These are phyloP conservation scores for Neurospora sp. DNA, from an alignment of 495 filamentous ascomycete genomes.

Conservation along the genomic window DNA sequence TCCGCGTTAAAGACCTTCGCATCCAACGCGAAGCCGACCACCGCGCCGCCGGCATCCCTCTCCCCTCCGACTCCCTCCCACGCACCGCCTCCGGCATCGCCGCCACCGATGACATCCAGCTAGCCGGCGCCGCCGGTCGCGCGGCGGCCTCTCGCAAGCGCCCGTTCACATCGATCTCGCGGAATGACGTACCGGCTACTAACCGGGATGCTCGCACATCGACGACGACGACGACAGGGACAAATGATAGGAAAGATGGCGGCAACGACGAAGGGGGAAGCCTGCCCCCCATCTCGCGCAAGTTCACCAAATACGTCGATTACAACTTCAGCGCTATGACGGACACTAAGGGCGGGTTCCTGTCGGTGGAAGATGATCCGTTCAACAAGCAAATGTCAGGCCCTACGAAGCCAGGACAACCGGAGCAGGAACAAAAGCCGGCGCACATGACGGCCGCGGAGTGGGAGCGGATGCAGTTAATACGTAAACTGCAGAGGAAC, in stretches of 20 bases:
- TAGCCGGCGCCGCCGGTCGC: slow-evolving; percentile 25
- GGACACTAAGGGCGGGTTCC: slow-evolving; percentile 92
- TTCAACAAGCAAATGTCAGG: slow-evolving; percentile 67
- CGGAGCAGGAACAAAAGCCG: slow-evolving; percentile 56
- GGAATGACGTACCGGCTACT: slow-evolving; percentile 47
- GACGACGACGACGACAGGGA: background rate
- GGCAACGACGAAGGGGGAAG: slow-evolving; percentile 50
- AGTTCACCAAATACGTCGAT: slow-evolving; percentile 87
- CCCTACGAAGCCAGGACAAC: slow-evolving; percentile 17
- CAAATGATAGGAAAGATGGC: slow-evolving; percentile 20
- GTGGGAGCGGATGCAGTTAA: slow-evolving; percentile 76
- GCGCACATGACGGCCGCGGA: slow-evolving; percentile 84
- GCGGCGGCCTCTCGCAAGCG: slow-evolving; percentile 36
- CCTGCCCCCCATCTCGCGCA: slow-evolving; percentile 32
- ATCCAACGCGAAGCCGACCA: slow-evolving; percentile 54
- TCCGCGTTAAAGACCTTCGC: slow-evolving; percentile 83
- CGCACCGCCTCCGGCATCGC: slow-evolving; percentile 32
- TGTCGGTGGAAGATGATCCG: slow-evolving; percentile 81
- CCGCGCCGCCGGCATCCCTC: slow-evolving; percentile 19
- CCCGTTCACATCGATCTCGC: slow-evolving; percentile 51
- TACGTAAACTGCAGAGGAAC: slow-evolving; percentile 56
- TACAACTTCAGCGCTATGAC: slow-evolving; percentile 97
- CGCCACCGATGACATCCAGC: slow-evolving; percentile 25
- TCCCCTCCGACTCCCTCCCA: slow-evolving; percentile 6
- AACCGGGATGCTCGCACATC: slow-evolving; percentile 53